These are phyloP conservation scores for Fusarium sp. DNA, from an alignment of 2,329 filamentous ascomycete genomes.

Conservation along the genomic window DNA sequence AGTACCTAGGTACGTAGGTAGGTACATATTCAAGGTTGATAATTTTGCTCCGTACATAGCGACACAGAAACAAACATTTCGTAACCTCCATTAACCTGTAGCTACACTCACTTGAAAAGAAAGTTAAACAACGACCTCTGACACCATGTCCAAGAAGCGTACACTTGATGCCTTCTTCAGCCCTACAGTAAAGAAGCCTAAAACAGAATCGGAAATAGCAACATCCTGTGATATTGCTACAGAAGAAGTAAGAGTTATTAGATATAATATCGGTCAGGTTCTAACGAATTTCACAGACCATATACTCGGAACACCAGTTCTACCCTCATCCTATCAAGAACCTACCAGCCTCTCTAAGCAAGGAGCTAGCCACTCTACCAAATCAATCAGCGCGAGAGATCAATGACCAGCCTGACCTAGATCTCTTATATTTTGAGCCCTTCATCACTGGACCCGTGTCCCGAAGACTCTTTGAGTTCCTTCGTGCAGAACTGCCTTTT, in stretches of 20 bases:
- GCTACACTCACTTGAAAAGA: not conserved
- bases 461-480: conserved; percentile 75
- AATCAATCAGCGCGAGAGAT: conserved; percentile 67
- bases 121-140: not conserved
- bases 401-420: conserved; percentile 76
- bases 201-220: conserved; percentile 18
- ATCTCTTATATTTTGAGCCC: conserved; percentile 81
- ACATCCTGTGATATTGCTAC: conserved; percentile 8
- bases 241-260: conserved; percentile 12
- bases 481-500: conserved; percentile 79
- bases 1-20: too few species aligned
- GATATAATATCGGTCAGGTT: fast-evolving
- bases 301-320: conserved; percentile 57
- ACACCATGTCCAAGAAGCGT: conserved; percentile 55
- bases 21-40: not conserved
- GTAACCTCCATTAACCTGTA: fast-evolving
- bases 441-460: conserved; percentile 72
- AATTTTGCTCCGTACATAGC: not conserved
- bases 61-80: not conserved
- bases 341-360: conserved; percentile 56
- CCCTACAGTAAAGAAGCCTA: conserved; percentile 45
- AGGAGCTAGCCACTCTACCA: conserved; percentile 61
- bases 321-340: conserved; percentile 66
- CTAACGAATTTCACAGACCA: conserved; percentile 37
- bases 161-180: conserved; percentile 78